These are phyloP conservation scores for Eurotiales sp. DNA, from an alignment of 2,329 filamentous ascomycete genomes.

Conservation along the genomic window DNA sequence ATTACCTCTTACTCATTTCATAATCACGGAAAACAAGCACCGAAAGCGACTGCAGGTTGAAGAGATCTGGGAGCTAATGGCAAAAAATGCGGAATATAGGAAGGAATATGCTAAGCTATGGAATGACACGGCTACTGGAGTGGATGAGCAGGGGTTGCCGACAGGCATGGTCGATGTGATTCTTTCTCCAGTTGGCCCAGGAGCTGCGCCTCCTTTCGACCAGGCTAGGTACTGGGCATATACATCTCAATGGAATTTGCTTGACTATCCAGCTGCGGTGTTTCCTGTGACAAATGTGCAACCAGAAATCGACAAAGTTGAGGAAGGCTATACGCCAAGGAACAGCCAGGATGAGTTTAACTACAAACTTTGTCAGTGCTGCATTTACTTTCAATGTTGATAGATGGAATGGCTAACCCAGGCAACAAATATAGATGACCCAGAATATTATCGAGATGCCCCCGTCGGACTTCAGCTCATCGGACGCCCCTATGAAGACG, in stretches of 20 bases:
- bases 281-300: constrained; percentile 56
- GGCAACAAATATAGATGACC: constrained; percentile 8
- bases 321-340: constrained; percentile 33
- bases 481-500: constrained; percentile 22
- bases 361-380: constrained; percentile 45
- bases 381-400: constrained; percentile 3
- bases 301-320: constrained; percentile 37
- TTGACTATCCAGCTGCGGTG: constrained; percentile 61
- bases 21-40: constrained; percentile 54
- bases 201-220: constrained; percentile 52
- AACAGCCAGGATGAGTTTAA: constrained; percentile 49
- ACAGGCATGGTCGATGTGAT: constrained; percentile 51
- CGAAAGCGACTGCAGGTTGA: constrained; percentile 39
- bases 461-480: constrained; percentile 11
- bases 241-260: constrained; percentile 64
- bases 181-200: constrained; percentile 57
- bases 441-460: constrained; percentile 5
- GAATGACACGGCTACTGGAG: constrained; percentile 37
- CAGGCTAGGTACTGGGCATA: constrained; percentile 61
- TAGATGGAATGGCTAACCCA: neutral
- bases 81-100: constrained; percentile 43
- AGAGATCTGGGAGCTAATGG: constrained; percentile 41
- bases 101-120: constrained; percentile 43
- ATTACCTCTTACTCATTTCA: constrained; percentile 56
- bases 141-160: constrained; percentile 20